Evolutionary conservation across 2,329 filamentous ascomycete species (phyloP).

Genomic region (Botrytis fabae): DNA sequence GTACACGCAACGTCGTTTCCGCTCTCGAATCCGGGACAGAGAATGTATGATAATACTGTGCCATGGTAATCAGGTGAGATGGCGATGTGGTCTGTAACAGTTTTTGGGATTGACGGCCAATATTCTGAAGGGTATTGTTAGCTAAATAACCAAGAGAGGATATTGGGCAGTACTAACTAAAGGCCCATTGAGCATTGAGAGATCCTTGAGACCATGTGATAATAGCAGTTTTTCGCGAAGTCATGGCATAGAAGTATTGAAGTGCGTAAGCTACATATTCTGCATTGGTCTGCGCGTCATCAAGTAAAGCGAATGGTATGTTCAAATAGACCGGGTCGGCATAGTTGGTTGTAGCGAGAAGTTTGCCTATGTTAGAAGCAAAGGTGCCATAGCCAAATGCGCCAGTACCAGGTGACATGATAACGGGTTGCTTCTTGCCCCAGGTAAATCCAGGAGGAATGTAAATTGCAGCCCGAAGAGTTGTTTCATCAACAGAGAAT

Average conservation of each 20-base stretch:
- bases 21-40: constrained; percentile 30
- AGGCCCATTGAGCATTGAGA: constrained; percentile 56
- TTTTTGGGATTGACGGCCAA: constrained; percentile 51
- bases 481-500: constrained; percentile 49
- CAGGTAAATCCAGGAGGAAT: constrained; percentile 52
- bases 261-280: constrained; percentile 60
- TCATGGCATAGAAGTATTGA: constrained; percentile 52
- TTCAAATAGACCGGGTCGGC: constrained; percentile 58
- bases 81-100: constrained; percentile 52
- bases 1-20: constrained; percentile 5
- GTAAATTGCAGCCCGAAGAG: constrained; percentile 52
- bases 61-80: constrained; percentile 56
- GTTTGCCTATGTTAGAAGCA: constrained; percentile 48
- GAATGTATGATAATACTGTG: constrained; percentile 43
- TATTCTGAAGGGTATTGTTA: constrained; percentile 42
- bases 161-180: constrained; percentile 40
- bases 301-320: constrained; percentile 49
- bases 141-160: background rate
- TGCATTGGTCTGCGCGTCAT: constrained; percentile 52
- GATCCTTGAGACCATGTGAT: constrained; percentile 59
- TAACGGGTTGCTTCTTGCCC: constrained; percentile 49
- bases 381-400: constrained; percentile 46
- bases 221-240: constrained; percentile 44
- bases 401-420: constrained; percentile 56
- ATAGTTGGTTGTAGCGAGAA: constrained; percentile 46